Percentiles rank a stretch among this genome's conserved stretches.
Evolutionary conservation across 164 flowering plant species (phyloP).

Genomic region (Stephania japonica): DNA sequence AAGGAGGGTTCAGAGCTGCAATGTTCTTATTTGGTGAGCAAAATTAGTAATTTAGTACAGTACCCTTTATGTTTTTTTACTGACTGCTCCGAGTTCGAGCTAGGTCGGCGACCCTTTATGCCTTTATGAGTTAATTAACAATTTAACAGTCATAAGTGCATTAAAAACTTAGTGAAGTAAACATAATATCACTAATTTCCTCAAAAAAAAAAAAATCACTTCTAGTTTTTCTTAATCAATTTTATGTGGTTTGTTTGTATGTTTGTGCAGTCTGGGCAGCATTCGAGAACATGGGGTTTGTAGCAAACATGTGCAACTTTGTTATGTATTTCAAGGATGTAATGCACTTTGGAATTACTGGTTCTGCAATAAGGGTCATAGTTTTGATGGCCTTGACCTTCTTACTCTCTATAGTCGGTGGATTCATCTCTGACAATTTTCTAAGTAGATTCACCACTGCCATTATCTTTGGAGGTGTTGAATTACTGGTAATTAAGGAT

Average conservation of each 20-base stretch:
- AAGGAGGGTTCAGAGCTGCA: slow-evolving; percentile 12
- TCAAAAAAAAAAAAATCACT: too few species aligned
- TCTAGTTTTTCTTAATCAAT: not conserved
- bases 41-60: too few species aligned
- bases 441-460: slow-evolving; percentile 36
- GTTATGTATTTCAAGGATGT: slow-evolving; percentile 32
- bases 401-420: slow-evolving; percentile 47
- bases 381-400: slow-evolving; percentile 51
- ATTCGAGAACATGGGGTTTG: slow-evolving; percentile 50
- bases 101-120: not conserved
- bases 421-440: slow-evolving; percentile 54
- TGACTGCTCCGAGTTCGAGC: too few species aligned
- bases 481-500: slow-evolving; percentile 29
- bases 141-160: not conserved
- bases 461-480: slow-evolving; percentile 39
- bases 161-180: not conserved
- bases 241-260: not conserved
- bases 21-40: slow-evolving; percentile 6
- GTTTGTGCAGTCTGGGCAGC: slow-evolving; percentile 23
- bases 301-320: slow-evolving; percentile 48
- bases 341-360: slow-evolving; percentile 29
- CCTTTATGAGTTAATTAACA: not conserved
- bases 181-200: too few species aligned
- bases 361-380: slow-evolving; percentile 42
- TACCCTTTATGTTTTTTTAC: too few species aligned